These are phyloP conservation scores for Cutaneotrichosporon curvatum DNA, from an alignment of 1,284 basidiomycete genomes.

Conservation along the genomic window DNA sequence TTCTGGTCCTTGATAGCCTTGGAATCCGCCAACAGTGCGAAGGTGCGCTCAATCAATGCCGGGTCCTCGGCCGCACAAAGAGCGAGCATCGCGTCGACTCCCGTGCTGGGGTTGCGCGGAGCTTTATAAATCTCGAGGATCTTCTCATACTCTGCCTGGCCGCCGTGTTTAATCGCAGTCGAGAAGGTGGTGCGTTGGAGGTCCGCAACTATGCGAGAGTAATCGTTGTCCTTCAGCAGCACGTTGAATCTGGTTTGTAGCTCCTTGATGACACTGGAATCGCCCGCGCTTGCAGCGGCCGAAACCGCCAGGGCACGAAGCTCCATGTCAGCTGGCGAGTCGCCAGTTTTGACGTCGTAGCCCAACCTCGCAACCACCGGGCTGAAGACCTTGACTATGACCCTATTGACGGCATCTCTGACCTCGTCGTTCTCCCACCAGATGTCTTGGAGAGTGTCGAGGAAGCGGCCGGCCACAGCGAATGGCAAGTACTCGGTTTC, in stretches of 20 bases:
- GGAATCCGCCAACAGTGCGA: slow-evolving; percentile 52
- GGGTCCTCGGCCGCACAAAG: slow-evolving; percentile 32
- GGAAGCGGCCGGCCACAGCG: slow-evolving; percentile 40
- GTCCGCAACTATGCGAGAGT: slow-evolving; percentile 71
- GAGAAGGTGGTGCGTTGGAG: slow-evolving; percentile 50
- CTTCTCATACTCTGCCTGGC: slow-evolving; percentile 68
- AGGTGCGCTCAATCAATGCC: slow-evolving; percentile 54
- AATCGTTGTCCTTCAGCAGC: slow-evolving; percentile 65
- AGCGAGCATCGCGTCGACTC: slow-evolving; percentile 58
- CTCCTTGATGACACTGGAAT: slow-evolving; percentile 63
- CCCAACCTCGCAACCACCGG: slow-evolving; percentile 75
- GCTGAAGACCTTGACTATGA: slow-evolving; percentile 65
- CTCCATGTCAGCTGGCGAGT: slow-evolving; percentile 66
- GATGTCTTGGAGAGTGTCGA: slow-evolving; percentile 56
- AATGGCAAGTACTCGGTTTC: slow-evolving; percentile 59
- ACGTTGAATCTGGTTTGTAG: slow-evolving; percentile 65
- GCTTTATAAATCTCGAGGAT: slow-evolving; percentile 64
- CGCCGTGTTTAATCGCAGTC: slow-evolving; percentile 62
- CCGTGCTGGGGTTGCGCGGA: slow-evolving; percentile 63
- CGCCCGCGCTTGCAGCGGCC: slow-evolving; percentile 57
- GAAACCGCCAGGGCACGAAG: slow-evolving; percentile 70
- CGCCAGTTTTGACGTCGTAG: slow-evolving; percentile 63
- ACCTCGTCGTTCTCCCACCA: slow-evolving; percentile 78
- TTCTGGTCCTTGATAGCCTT: slow-evolving; percentile 58
- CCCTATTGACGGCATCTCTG: slow-evolving; percentile 56